Evolutionary conservation across 805 yeast species (phyloP).

Genomic region (Cyberlindnera petersonii): DNA sequence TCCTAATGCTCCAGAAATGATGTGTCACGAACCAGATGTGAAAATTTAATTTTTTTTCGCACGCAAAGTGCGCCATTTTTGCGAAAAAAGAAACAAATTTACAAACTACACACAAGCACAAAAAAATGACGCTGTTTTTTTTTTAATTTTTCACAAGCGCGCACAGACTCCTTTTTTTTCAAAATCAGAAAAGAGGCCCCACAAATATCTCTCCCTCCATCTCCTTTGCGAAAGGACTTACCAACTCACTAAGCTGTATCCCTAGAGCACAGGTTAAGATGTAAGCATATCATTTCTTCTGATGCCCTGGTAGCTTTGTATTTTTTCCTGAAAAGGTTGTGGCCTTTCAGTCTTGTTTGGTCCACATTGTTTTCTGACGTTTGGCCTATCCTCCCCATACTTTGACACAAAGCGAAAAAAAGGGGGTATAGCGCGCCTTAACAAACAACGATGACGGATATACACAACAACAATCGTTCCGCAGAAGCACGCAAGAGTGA

Average conservation of each 20-base stretch:
- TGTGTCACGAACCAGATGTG: constrained; percentile 1
- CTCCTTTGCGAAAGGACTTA: constrained; percentile 16
- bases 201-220: constrained; percentile 1
- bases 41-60: constrained; percentile 11
- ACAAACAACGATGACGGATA: background rate
- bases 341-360: too few species aligned
- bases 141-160: constrained; percentile 12
- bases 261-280: constrained; percentile 16
- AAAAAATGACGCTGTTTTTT: constrained; percentile 11
- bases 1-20: too few species aligned
- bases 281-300: constrained; percentile 7
- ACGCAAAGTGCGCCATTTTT: constrained; percentile 11
- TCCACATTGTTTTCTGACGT: too few species aligned
- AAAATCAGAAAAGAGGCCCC: constrained; percentile 4
- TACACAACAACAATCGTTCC: background rate
- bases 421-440: too few species aligned
- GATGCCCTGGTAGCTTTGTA: background rate
- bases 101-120: background rate
- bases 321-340: too few species aligned
- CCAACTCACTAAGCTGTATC: constrained; percentile 5
- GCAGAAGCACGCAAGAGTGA: too few species aligned
- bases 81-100: background rate
- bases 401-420: constrained; percentile 7
- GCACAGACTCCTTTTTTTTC: constrained; percentile 5
- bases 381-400: constrained; percentile 3